Evolutionary conservation across 495 filamentous ascomycete species (phyloP).

Genomic region (Cetradonia linearis): DNA sequence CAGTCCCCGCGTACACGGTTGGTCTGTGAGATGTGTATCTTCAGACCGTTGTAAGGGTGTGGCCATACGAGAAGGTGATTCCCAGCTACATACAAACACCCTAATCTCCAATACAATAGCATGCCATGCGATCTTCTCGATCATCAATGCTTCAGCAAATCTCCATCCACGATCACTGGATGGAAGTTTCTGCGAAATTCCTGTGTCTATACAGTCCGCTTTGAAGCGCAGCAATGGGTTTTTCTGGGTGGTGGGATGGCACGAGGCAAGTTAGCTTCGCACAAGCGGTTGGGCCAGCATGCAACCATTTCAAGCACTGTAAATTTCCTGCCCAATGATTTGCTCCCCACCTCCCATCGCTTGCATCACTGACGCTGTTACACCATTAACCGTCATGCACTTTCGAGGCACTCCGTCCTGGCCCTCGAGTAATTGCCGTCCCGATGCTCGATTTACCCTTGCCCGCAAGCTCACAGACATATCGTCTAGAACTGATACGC

Average conservation of each 20-base stretch:
- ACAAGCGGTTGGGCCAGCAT: constrained; percentile 10
- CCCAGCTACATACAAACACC: background rate
- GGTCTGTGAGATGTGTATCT: background rate
- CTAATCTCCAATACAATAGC: constrained; percentile 1
- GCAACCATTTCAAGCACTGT: background rate
- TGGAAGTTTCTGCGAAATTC: background rate
- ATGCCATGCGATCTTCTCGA: background rate
- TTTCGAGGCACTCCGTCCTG: constrained; percentile 4
- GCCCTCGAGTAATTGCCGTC: background rate
- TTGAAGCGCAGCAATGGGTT: constrained; percentile 10
- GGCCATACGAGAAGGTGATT: background rate
- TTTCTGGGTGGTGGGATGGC: constrained; percentile 2
- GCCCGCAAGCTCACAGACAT: background rate
- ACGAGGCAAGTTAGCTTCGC: constrained; percentile 1
- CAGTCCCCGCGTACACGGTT: background rate
- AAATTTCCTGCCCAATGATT: constrained; percentile 7
- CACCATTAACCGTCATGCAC: constrained; percentile 9
- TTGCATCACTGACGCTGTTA: constrained; percentile 7
- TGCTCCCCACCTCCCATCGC: background rate
- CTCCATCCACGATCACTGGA: background rate
- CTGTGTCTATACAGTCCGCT: background rate
- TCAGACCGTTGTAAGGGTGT: background rate
- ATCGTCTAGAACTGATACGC: constrained; percentile 15
- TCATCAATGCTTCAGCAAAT: constrained; percentile 1
- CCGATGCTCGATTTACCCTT: constrained; percentile 12